Evolutionary conservation across 2,329 filamentous ascomycete genomes (phyloP).

Genomic region (Talaromyces pinophilus): DNA sequence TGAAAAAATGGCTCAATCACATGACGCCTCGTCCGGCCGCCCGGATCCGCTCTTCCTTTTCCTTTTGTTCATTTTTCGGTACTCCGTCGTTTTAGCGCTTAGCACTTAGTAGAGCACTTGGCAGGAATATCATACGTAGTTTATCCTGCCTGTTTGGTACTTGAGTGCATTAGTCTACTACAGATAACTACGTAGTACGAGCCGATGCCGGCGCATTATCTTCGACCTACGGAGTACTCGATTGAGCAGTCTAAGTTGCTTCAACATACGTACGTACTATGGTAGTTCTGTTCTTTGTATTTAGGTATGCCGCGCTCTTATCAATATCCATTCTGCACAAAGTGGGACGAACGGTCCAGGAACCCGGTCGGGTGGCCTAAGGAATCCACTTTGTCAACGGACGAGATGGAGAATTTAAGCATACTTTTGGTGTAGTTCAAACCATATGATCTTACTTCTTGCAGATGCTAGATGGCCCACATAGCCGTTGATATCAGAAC

Average conservation of each 20-base stretch:
- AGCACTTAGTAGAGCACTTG: neutral
- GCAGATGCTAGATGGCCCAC: constrained; percentile 7
- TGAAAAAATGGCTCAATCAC: constrained; percentile 9
- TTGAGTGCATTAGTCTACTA: neutral
- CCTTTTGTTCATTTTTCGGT: neutral
- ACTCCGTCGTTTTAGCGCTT: neutral
- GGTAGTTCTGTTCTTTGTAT: too few species aligned
- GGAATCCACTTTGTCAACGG: constrained; percentile 12
- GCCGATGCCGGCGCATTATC: neutral
- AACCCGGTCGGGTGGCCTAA: constrained; percentile 10
- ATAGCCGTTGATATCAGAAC: neutral
- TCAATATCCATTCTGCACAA: constrained; percentile 8
- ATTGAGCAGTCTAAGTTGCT: neutral
- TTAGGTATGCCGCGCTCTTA: neutral
- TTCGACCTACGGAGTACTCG: neutral
- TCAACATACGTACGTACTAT: neutral
- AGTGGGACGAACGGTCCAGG: constrained; percentile 15
- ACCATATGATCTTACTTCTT: constrained; percentile 8
- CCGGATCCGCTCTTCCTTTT: neutral
- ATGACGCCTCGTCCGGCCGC: constrained; percentile 5
- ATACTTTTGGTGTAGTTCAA: constrained; percentile 14
- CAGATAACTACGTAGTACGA: neutral
- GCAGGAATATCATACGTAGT: neutral
- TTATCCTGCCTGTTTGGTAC: neutral
- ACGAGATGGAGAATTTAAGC: constrained; percentile 13